Evolutionary conservation across 768 basidiomycete species (phyloP), one percentile per base, ranked within the genome.

Genomic region (Lentinula sp.): DNA sequence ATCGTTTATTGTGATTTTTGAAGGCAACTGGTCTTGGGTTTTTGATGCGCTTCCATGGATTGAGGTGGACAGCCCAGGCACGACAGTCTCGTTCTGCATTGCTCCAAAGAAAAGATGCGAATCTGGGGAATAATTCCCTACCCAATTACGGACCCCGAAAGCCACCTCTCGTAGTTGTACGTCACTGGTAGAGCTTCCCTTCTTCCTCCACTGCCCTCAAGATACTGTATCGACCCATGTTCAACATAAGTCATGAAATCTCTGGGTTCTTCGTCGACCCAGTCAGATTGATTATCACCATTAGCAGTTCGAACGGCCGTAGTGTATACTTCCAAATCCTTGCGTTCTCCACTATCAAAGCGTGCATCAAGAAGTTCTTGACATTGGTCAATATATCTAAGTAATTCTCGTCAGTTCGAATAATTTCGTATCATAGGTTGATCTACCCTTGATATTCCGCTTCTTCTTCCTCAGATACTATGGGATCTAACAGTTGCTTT

Each of bases 361-460:
- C 52, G 77, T 77, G 34, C 78, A 63, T 86, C 83, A 39, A 86
- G 73, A 23, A 89, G 76, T 52, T 86, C 84, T 60, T 86, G 80
- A 64, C 81, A 86, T 68, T 91, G 88, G 67, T 88, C 86, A 65
- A 92, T 85, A 67, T 92, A 90, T 53, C 87, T 89, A 39, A 8
- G 53, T 3, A 31, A 34, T 23, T 13, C 8, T 50, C 5, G 34
- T 43, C 23, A 50, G n/a, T 16, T 21, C 21, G 55, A 56, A 7
- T 39, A 39, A 39, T 34, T 28, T 51, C 42, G 40, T 18, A 1
- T 21, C 4, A 11, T 16, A 15, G 1, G 34, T 10, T 37, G 11
- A 70, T 81, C 35, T 55, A 88, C 86, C 84, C 85, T 66, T 86
- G 82, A 71, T 93, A 93, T 69, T 93, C 90, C 0, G 78, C 75